Evolutionary conservation across 169 alveolate genomes (phyloP).

Genomic region (Plasmodium malariae): DNA sequence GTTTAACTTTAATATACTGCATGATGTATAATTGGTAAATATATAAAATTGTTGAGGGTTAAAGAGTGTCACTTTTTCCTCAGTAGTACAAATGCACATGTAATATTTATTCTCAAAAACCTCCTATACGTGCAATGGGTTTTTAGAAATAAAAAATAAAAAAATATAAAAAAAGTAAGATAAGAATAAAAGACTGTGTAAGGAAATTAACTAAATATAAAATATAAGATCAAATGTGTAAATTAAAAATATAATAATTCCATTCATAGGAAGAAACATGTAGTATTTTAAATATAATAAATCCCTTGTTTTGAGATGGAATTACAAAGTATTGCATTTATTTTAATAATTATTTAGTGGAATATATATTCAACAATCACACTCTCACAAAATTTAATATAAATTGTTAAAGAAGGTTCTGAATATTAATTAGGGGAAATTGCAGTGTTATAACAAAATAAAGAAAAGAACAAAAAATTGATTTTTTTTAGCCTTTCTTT

Average conservation of each 20-base stretch:
- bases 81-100: neutral
- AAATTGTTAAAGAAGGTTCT: neutral
- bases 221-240: neutral
- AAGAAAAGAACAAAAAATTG: neutral
- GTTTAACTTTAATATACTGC: too few species aligned
- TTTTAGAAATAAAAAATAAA: too few species aligned
- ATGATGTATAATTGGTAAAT: too few species aligned
- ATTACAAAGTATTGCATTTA: neutral
- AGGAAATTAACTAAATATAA: neutral
- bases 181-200: neutral
- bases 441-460: slow-evolving; percentile 10
- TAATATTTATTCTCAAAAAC: neutral
- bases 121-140: neutral
- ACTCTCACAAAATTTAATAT: neutral
- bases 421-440: neutral
- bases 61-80: too few species aligned
- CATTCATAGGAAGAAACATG: neutral
- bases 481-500: too few species aligned
- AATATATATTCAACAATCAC: neutral
- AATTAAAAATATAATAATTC: neutral
- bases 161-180: neutral
- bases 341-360: neutral
- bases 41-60: too few species aligned
- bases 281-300: neutral
- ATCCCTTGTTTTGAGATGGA: neutral